These are phyloP conservation scores for Xylariaceae sp. DNA, from an alignment of 2,329 filamentous ascomycete genomes.

Conservation along the genomic window DNA sequence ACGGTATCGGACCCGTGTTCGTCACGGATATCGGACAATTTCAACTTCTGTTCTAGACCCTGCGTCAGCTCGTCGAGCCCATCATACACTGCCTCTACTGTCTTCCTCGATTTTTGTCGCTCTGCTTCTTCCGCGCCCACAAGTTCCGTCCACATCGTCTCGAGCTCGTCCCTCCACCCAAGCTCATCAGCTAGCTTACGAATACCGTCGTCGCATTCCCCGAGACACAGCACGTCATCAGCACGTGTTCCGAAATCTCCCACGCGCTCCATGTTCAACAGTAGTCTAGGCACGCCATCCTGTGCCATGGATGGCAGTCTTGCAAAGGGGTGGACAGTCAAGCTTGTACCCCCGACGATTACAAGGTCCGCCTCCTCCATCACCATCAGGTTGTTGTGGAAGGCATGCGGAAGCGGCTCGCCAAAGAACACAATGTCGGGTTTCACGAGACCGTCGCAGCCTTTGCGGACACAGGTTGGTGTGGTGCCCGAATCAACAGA, in stretches of 20 bases:
- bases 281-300: constrained; percentile 63
- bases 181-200: constrained; percentile 70
- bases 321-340: constrained; percentile 85
- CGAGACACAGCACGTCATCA: constrained; percentile 81
- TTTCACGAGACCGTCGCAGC: constrained; percentile 77
- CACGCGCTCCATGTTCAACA: constrained; percentile 83
- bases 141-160: constrained; percentile 64
- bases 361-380: constrained; percentile 64
- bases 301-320: constrained; percentile 62
- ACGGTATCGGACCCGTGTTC: constrained; percentile 11
- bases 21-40: constrained; percentile 20
- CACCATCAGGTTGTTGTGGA: constrained; percentile 50
- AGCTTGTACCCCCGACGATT: constrained; percentile 82
- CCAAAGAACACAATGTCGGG: constrained; percentile 95
- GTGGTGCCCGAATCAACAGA: constrained; percentile 63
- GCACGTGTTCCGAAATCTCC: constrained; percentile 68
- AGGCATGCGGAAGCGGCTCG: constrained; percentile 53
- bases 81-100: constrained; percentile 30
- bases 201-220: constrained; percentile 78
- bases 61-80: constrained; percentile 33
- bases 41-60: constrained; percentile 17
- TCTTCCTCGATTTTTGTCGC: constrained; percentile 38
- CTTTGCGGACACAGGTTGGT: constrained; percentile 56
- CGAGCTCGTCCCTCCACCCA: constrained; percentile 82
- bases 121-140: constrained; percentile 56